A percentile compares a stretch with the other conserved stretches of the same genome.
phyloP scores from a whole-genome alignment of 352 stramenopile species.

The Phytophthora capsici region DNA sequence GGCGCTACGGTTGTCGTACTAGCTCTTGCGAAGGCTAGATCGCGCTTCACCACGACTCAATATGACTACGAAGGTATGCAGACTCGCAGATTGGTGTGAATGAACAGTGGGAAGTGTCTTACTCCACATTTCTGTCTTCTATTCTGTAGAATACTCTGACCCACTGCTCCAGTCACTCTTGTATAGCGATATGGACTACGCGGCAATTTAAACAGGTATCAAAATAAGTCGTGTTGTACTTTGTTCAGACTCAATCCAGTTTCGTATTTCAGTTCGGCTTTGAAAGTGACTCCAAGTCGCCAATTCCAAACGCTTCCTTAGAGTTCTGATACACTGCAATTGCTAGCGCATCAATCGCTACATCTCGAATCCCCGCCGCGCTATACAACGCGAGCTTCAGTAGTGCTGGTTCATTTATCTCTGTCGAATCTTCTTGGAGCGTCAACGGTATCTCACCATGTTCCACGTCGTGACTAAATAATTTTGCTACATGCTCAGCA shows the following conservation, averaged over 20 bases:
- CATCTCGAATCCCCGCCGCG: constrained; percentile 47
- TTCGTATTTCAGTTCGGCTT: constrained; percentile 9
- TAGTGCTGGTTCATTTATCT: constrained; percentile 60
- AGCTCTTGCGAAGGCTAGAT: constrained; percentile 31
- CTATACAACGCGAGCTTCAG: constrained; percentile 55
- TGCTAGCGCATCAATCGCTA: constrained; percentile 44
- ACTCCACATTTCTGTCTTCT: constrained; percentile 1
- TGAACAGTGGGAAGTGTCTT: background rate
- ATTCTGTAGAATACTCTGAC: constrained; percentile 32
- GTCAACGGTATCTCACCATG: constrained; percentile 17
- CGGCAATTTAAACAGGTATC: constrained; percentile 55
- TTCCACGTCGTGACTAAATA: constrained; percentile 4
- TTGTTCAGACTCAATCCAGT: constrained; percentile 5
- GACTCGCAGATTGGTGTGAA: background rate
- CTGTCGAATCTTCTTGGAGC: constrained; percentile 19
- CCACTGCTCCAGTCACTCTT: constrained; percentile 66
- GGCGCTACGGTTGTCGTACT: constrained; percentile 36
- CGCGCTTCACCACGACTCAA: constrained; percentile 4
- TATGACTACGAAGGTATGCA: constrained; percentile 31
- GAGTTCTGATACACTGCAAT: constrained; percentile 47
- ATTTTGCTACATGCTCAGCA: constrained; percentile 18
- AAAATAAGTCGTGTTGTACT: background rate
- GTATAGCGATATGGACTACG: constrained; percentile 79
- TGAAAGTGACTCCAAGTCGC: background rate
- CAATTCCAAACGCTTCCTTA: constrained; percentile 44